Conservation (phyloP, 2,329 filamentous ascomycete genomes). For the Colletotrichum nymphaeae region DNA sequence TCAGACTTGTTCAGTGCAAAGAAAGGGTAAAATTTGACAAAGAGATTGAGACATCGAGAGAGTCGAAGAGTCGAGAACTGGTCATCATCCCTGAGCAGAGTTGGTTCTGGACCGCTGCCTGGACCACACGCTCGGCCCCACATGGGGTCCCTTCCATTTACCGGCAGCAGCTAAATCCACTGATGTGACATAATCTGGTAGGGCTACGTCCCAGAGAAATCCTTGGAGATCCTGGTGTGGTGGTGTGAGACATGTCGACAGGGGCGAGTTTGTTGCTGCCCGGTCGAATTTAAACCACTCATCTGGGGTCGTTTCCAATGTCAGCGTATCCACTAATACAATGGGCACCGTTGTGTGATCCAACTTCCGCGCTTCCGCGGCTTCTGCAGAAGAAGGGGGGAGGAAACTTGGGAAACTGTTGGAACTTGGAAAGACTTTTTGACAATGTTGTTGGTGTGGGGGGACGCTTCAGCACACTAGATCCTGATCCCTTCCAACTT, state of each 20-base stretch:
- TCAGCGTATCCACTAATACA: neutral
- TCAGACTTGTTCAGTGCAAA: neutral
- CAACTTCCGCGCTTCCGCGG: constrained; percentile 3
- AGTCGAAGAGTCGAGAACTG: neutral
- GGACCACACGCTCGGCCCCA: constrained; percentile 4
- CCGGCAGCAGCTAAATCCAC: neutral
- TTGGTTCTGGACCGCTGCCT: constrained; percentile 1
- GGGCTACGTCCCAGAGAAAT: constrained; percentile 18
- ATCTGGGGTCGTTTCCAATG: constrained; percentile 1
- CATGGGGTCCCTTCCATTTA: constrained; percentile 4
- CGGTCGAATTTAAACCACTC: neutral
- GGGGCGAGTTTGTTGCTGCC: neutral
- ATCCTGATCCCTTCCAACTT: neutral
- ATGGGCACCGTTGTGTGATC: neutral
- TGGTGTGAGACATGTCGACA: neutral
- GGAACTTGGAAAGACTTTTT: neutral
- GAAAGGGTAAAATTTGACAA: neutral
- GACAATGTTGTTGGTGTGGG: neutral
- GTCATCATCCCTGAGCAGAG: neutral
- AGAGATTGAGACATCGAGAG: neutral
- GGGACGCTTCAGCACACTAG: neutral
- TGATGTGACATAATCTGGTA: constrained; percentile 18
- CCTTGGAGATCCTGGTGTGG: neutral
- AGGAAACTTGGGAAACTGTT: neutral
- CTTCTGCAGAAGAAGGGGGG: neutral